Evolutionary conservation across 257 asterid species (phyloP).

Genomic region (Cordia subcordata): DNA sequence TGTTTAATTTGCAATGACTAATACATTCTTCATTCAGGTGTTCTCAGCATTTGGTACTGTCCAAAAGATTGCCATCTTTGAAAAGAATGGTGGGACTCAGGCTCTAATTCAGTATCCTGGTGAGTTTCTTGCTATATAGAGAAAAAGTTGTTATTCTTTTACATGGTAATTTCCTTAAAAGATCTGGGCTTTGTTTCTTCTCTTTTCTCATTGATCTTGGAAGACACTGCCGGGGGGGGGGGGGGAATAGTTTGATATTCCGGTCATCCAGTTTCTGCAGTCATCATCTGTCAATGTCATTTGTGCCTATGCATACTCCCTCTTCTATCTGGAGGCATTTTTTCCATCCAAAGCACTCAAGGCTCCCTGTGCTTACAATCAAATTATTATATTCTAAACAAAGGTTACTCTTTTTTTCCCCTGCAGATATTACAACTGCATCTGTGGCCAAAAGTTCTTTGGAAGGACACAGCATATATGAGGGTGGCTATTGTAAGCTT

Average conservation of each 20-base stretch:
- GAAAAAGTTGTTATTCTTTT: no score
- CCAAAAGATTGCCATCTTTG: slow-evolving; percentile 86
- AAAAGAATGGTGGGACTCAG: slow-evolving; percentile 87
- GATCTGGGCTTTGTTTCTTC: no score
- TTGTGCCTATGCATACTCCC: neutral
- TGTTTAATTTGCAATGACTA: slow-evolving; percentile 1
- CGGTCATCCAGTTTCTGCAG: no score
- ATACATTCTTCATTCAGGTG: slow-evolving; percentile 37
- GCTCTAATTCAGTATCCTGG: slow-evolving; percentile 80
- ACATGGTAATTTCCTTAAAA: no score
- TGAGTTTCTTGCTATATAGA: slow-evolving; percentile 20
- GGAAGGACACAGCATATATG: slow-evolving; percentile 94
- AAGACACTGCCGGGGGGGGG: no score
- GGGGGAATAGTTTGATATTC: no score
- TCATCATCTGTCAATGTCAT: no score
- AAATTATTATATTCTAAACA: neutral
- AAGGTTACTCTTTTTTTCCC: neutral
- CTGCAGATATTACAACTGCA: slow-evolving; percentile 64
- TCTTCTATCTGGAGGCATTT: neutral
- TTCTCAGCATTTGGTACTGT: slow-evolving; percentile 73
- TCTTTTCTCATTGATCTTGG: no score
- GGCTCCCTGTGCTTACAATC: neutral
- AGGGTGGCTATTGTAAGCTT: slow-evolving; percentile 98
- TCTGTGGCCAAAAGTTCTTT: slow-evolving; percentile 67
- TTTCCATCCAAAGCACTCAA: neutral